Conservation (phyloP, 208 protist genomes). For the Balamuthia mandrillaris region DNA sequence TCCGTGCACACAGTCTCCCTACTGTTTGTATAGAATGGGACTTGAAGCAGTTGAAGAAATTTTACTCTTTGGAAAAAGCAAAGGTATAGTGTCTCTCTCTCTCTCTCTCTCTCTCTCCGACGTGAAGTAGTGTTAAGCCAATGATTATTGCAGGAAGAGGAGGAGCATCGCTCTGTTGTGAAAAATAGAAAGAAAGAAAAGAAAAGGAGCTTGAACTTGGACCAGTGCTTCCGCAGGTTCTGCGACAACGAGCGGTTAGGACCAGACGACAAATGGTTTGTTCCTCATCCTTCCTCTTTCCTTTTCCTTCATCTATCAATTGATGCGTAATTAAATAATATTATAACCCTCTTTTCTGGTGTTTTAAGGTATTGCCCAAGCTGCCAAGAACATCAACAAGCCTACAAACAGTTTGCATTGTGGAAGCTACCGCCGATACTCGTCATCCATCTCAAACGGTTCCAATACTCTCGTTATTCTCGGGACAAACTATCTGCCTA, state of each 20-base stretch:
- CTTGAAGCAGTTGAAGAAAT: not conserved
- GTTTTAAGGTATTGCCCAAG: not conserved
- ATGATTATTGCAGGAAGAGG: not conserved
- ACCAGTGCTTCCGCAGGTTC: no score
- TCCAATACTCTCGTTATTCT: constrained; percentile 46
- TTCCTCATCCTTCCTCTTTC: not conserved
- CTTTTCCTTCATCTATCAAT: not conserved
- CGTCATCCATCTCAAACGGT: constrained; percentile 71
- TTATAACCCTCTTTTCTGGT: no score
- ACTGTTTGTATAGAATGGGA: not conserved
- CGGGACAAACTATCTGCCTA: constrained; percentile 55
- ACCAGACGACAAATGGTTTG: no score
- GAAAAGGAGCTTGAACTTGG: no score
- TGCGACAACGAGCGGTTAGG: no score
- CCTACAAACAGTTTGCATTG: constrained; percentile 57
- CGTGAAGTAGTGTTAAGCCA: not conserved
- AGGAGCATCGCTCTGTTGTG: not conserved
- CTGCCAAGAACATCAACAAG: not conserved
- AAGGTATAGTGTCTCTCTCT: not conserved
- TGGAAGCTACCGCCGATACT: constrained; percentile 66
- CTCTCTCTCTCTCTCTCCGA: not conserved
- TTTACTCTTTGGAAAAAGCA: not conserved
- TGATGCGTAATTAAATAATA: not conserved
- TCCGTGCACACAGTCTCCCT: not conserved
- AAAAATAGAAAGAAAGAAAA: not conserved